A percentile compares a stretch with the other conserved stretches of the same genome.
These are phyloP conservation scores for Beauveria caledonica DNA, from an alignment of 2,329 filamentous ascomycete genomes.

Conservation along the genomic window DNA sequence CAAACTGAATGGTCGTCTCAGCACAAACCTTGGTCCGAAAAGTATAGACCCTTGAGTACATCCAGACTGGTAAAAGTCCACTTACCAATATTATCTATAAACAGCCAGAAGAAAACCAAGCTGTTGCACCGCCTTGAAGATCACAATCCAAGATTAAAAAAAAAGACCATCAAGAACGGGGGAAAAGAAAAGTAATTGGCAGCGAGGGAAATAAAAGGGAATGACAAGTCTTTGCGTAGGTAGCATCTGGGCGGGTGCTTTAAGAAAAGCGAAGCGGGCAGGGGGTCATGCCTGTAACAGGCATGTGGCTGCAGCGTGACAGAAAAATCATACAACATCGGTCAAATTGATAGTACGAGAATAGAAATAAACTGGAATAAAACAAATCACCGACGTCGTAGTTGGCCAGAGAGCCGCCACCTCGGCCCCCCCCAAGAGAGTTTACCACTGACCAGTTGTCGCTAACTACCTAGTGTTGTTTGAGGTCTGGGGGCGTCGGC, in stretches of 20 bases:
- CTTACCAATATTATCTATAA: neutral
- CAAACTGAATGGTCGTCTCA: neutral
- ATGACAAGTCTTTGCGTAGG: neutral
- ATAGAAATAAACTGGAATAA: neutral
- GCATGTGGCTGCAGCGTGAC: too few species aligned
- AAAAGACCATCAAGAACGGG: neutral
- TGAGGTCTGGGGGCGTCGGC: neutral
- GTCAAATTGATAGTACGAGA: neutral
- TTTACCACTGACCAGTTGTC: neutral
- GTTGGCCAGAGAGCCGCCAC: neutral
- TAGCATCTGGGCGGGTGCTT: neutral
- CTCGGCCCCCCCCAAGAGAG: too few species aligned
- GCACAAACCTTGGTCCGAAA: neutral
- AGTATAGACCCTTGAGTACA: too few species aligned
- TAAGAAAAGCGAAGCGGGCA: neutral
- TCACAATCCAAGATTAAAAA: neutral
- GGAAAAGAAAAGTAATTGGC: neutral
- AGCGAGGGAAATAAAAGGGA: neutral
- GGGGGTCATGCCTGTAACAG: neutral
- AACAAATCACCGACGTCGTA: neutral
- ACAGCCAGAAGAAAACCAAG: too few species aligned
- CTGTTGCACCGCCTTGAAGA: neutral
- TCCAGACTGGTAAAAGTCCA: neutral
- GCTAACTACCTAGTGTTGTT: constrained; percentile 8
- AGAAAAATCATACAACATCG: too few species aligned